Evolutionary conservation across 2,329 filamentous ascomycete species (phyloP).

Genomic region (Rhynchosporium agropyri): DNA sequence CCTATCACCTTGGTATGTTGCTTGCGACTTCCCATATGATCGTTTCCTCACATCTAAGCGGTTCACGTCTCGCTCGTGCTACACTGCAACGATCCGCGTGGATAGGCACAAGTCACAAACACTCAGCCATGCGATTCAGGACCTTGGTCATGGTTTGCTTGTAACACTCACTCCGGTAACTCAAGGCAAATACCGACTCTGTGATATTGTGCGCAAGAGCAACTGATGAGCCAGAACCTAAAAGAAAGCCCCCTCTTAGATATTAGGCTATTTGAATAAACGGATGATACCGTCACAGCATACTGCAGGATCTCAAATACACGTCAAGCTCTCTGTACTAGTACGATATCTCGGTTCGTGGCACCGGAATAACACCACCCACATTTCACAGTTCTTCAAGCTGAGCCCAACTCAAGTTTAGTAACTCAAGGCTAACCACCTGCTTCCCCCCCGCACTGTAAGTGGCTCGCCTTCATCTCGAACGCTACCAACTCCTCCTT

Average conservation of each 20-base stretch:
- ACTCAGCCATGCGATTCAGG: not conserved
- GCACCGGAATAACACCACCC: not conserved
- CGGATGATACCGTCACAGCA: not conserved
- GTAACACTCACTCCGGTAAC: not conserved
- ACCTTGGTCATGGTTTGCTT: not conserved
- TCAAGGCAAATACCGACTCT: no score
- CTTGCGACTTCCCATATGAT: not conserved
- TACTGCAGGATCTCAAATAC: not conserved
- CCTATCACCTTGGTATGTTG: no score
- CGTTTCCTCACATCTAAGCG: not conserved
- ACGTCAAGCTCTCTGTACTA: not conserved
- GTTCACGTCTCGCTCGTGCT: not conserved
- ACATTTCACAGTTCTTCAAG: not conserved
- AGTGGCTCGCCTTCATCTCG: no score
- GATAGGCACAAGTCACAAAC: not conserved
- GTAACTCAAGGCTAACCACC: constrained; percentile 1
- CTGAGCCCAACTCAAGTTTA: no score
- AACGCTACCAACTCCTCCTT: no score
- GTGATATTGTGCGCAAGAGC: not conserved
- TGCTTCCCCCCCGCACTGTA: not conserved
- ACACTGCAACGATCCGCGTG: not conserved
- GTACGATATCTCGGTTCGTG: not conserved
- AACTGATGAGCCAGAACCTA: not conserved
- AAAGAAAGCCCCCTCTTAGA: not conserved
- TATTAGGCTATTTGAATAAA: not conserved